A percentile compares a stretch with the other conserved stretches of the same genome.
Evolutionary conservation across 495 filamentous ascomycete species (phyloP).

Genomic region (Pseudevernia furfuracea): DNA sequence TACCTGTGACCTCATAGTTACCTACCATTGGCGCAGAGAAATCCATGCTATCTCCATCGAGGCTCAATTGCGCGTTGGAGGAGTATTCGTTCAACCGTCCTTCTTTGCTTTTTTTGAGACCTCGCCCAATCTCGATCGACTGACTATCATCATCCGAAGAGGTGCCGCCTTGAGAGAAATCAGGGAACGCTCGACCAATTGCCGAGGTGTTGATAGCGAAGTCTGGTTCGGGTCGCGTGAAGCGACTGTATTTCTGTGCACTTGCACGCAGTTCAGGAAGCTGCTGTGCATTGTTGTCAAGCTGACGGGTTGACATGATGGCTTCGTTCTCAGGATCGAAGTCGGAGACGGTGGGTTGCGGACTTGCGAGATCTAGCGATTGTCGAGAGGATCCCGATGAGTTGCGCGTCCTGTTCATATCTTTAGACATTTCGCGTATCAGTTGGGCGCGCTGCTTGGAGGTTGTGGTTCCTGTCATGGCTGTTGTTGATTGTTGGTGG

Average conservation of each 20-base stretch:
- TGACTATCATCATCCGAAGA: slow-evolving; percentile 36
- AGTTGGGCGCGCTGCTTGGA: slow-evolving; percentile 22
- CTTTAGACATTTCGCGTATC: slow-evolving; percentile 23
- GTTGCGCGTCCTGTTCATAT: slow-evolving; percentile 21
- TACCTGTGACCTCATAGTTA: slow-evolving; percentile 37
- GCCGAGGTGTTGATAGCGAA: slow-evolving; percentile 55
- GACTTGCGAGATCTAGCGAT: slow-evolving; percentile 15
- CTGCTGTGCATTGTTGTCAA: slow-evolving; percentile 34
- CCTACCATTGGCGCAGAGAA: slow-evolving; percentile 42
- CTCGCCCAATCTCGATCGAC: slow-evolving; percentile 43
- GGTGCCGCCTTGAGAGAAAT: slow-evolving; percentile 44
- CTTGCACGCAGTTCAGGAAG: slow-evolving; percentile 36
- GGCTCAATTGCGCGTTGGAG: slow-evolving; percentile 15
- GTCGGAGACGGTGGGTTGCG: slow-evolving; percentile 36
- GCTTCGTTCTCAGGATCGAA: slow-evolving; percentile 49
- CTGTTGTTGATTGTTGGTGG: background rate
- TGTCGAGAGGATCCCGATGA: slow-evolving; percentile 19
- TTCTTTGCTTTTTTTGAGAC: slow-evolving; percentile 38
- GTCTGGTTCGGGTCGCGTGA: slow-evolving; percentile 35
- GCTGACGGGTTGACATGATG: slow-evolving; percentile 41
- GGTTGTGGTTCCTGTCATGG: slow-evolving; percentile 17
- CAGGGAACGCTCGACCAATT: slow-evolving; percentile 54
- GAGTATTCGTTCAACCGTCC: slow-evolving; percentile 18
- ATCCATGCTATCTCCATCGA: slow-evolving; percentile 36
- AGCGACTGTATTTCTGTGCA: slow-evolving; percentile 28